Evolutionary conservation across 768 basidiomycete species (phyloP).

Genomic region (Lactarius sp.): DNA sequence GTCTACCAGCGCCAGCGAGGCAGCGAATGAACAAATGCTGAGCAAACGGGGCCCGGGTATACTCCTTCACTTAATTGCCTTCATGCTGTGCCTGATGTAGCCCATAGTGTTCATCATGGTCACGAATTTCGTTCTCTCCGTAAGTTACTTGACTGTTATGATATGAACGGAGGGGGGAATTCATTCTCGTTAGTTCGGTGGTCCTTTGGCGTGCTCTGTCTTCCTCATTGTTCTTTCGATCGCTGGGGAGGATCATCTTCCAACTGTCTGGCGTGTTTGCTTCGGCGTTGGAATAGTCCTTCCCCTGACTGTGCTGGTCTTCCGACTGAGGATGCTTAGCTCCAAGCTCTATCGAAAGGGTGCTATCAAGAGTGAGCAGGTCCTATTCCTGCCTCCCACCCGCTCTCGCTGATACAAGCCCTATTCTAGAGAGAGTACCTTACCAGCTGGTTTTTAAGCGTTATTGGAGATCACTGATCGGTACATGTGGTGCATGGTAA

Average conservation of each 20-base stretch:
- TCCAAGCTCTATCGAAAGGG: constrained; percentile 56
- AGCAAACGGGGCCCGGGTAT: constrained; percentile 56
- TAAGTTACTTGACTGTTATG: constrained; percentile 30
- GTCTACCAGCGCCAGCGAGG: constrained; percentile 62
- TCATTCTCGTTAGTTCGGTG: constrained; percentile 46
- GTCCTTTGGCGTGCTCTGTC: constrained; percentile 59
- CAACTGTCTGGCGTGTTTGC: constrained; percentile 63
- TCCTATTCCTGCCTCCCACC: neutral
- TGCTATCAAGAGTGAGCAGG: constrained; percentile 55
- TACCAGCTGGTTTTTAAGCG: constrained; percentile 54
- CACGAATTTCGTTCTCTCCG: constrained; percentile 64
- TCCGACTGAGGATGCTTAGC: constrained; percentile 69
- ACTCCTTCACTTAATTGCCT: constrained; percentile 10
- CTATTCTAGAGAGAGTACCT: constrained; percentile 46
- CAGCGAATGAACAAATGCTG: constrained; percentile 65
- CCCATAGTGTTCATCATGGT: constrained; percentile 64
- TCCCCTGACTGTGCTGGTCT: constrained; percentile 64
- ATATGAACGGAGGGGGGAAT: neutral
- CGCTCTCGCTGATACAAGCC: neutral
- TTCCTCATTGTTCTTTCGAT: constrained; percentile 67
- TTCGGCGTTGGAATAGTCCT: constrained; percentile 59
- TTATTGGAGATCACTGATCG: constrained; percentile 66
- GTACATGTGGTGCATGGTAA: constrained; percentile 70
- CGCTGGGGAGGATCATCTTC: constrained; percentile 54
- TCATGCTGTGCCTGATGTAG: neutral